phyloP scores from a whole-genome alignment of 2,329 filamentous ascomycete species.

The Sarocladiaceae sp. region DNA sequence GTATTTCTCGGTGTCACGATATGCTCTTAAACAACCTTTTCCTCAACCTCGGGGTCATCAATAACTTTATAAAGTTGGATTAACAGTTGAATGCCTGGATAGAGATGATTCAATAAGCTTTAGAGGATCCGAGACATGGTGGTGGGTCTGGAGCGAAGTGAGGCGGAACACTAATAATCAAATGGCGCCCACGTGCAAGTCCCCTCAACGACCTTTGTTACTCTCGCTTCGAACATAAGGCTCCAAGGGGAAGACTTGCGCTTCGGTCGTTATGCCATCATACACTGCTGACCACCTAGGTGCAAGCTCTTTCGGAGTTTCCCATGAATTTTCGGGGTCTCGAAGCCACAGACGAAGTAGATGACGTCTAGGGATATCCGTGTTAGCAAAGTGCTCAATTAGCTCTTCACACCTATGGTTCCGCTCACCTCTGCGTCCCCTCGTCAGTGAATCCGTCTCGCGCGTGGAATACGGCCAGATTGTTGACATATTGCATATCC shows the following conservation, averaged over 20 bases:
- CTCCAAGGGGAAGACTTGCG: constrained; percentile 52
- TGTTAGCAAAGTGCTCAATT: too few species aligned
- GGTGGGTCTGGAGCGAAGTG: too few species aligned
- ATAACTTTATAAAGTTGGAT: too few species aligned
- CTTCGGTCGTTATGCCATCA: constrained; percentile 44
- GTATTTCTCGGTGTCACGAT: too few species aligned
- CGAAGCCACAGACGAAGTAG: constrained; percentile 47
- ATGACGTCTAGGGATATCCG: constrained; percentile 35
- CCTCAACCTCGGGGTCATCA: too few species aligned
- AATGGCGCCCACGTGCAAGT: too few species aligned
- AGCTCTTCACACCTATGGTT: too few species aligned
- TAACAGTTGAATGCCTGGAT: too few species aligned
- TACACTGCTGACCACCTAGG: constrained; percentile 51
- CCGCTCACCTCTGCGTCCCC: constrained; percentile 38
- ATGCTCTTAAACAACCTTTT: too few species aligned
- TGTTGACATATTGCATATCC: constrained; percentile 53
- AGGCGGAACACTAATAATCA: too few species aligned
- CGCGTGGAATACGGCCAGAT: constrained; percentile 49
- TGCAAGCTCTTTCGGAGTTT: constrained; percentile 38
- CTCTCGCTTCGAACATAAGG: constrained; percentile 29
- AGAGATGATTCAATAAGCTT: too few species aligned
- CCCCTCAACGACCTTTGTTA: constrained; percentile 14
- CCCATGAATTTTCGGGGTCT: constrained; percentile 45
- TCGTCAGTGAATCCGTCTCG: constrained; percentile 45
- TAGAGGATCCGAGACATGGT: too few species aligned